Evolutionary conservation across 768 basidiomycete species (phyloP).

Genomic region (Lactarius trivialis): DNA sequence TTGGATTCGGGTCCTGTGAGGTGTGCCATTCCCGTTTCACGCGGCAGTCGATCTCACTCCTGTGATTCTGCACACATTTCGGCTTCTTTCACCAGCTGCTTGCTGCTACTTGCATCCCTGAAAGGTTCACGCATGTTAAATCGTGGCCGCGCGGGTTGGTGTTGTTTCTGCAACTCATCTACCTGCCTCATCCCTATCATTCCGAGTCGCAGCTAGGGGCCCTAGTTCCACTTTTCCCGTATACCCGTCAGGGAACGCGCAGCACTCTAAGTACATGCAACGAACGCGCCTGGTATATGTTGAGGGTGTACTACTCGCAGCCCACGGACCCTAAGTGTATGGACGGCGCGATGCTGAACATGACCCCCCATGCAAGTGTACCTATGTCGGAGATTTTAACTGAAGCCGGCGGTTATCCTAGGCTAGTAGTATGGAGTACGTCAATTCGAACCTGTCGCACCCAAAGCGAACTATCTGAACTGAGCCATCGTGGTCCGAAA

Average conservation of each 20-base stretch:
- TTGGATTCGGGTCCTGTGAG: too few species aligned
- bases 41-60: too few species aligned
- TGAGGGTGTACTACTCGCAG: not conserved
- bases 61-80: too few species aligned
- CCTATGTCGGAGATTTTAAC: not conserved
- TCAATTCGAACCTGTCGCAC: not conserved
- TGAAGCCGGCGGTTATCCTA: not conserved
- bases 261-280: not conserved
- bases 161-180: not conserved
- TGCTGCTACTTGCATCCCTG: too few species aligned
- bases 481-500: not conserved
- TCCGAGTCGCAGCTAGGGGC: not conserved
- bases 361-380: not conserved
- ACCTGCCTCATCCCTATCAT: not conserved
- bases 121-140: not conserved
- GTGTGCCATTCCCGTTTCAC: too few species aligned
- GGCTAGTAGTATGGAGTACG: not conserved
- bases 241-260: not conserved
- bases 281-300: not conserved
- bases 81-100: too few species aligned
- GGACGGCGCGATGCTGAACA: not conserved
- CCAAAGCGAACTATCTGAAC: not conserved
- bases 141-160: not conserved
- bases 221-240: not conserved
- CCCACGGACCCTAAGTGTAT: not conserved